Evolutionary conservation across 257 asterid species (phyloP), one percentile per base, ranked within the genome.

Genomic region (Mentha longifolia): DNA sequence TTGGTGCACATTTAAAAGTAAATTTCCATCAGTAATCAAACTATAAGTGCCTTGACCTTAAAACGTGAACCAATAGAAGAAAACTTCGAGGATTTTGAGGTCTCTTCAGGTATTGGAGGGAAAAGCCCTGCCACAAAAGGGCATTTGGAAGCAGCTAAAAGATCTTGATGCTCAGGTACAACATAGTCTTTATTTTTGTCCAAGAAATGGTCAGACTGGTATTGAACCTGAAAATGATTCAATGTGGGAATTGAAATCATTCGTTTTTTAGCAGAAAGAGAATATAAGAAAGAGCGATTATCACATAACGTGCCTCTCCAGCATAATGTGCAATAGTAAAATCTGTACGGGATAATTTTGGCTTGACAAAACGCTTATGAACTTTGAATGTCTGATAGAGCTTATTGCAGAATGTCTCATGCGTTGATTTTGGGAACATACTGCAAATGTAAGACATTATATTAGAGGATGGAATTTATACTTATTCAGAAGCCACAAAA

Each of bases 141-240:
- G 78, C 99, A 94, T 70, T 81, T 84, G 72, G 99, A 94, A 80
- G 87, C 77, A 85, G 92, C 64, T 83, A 94, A 84, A 67, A 94
- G 84, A 86, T 94, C 99, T 80, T 94, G 97, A 80, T 94, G 95
- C 78, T 94, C 99, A 76, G 92, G 88, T 78, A 94, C 97, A 74
- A 94, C 94, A 54, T 94, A 94, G 82, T 94, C 99, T 84, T 94
- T 94, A 88, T 94, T 94, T 84, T 94, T 94, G 90, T 94, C 99
- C 81, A 94, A 77, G 80, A 94, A 94, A 72, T 94, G 99, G 76
- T 91, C 92, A 70, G 99, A 87, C 76, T 86, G 92, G 80, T 94
- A 94, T 77, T 85, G 92, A 79, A 94, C 98, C 98, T 94, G 90
- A 81, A 72, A 82, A 76, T 55, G 49, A 61, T 77, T 49, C 69